phyloP scores from a whole-genome alignment of 2,329 filamentous ascomycete genomes.

The Colletotrichum abscissum region DNA sequence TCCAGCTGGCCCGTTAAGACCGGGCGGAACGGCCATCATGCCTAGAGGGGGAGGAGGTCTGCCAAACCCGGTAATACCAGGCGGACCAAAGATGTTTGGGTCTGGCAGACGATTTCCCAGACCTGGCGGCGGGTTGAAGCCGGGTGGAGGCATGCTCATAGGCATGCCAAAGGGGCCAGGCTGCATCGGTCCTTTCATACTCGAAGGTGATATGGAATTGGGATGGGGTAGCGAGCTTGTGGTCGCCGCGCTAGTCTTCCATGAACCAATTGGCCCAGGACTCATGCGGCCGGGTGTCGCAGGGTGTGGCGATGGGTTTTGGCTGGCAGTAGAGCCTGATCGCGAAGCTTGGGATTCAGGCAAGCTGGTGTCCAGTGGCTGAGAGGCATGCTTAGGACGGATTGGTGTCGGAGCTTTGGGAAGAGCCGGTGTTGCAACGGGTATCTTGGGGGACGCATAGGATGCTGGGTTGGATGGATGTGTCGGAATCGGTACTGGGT shows the following conservation, averaged over 20 bases:
- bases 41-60: slow-evolving; percentile 52
- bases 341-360: slow-evolving; percentile 78
- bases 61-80: slow-evolving; percentile 47
- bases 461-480: slow-evolving; percentile 68
- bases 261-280: slow-evolving; percentile 70
- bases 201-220: slow-evolving; percentile 73
- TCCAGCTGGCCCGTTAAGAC: slow-evolving; percentile 57
- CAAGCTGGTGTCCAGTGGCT: slow-evolving; percentile 80
- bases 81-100: slow-evolving; percentile 54
- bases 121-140: slow-evolving; percentile 52
- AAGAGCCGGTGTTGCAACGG: slow-evolving; percentile 82
- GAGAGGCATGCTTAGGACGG: slow-evolving; percentile 80
- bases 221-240: slow-evolving; percentile 44
- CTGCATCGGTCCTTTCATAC: slow-evolving; percentile 55
- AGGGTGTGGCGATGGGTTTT: slow-evolving; percentile 69
- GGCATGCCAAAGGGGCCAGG: slow-evolving; percentile 65
- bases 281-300: slow-evolving; percentile 74
- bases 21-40: slow-evolving; percentile 62
- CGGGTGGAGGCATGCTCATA: slow-evolving; percentile 67
- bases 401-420: slow-evolving; percentile 86
- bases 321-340: slow-evolving; percentile 64
- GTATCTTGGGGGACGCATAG: slow-evolving; percentile 82
- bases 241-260: slow-evolving; percentile 60
- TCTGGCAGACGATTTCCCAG: slow-evolving; percentile 60
- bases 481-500: slow-evolving; percentile 55